These are phyloP conservation scores for Selaginella tamariscina DNA, from an alignment of 75 land plant genomes.

Conservation along the genomic window DNA sequence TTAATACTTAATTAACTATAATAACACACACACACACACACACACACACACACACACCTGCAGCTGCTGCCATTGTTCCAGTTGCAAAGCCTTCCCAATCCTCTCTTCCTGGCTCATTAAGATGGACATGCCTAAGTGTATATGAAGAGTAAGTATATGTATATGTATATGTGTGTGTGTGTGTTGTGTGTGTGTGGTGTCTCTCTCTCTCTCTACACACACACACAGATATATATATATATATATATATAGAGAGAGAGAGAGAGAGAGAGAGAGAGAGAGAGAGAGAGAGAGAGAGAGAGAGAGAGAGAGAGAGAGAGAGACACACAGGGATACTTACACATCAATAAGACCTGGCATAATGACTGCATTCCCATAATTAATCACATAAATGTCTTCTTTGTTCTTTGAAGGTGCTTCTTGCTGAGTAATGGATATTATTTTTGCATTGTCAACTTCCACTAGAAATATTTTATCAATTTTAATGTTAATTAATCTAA, in stretches of 20 bases:
- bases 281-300: slow-evolving; percentile 2
- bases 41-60: slow-evolving; percentile 44
- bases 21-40: too few relatives aligned
- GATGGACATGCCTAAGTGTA: slow-evolving; percentile 65
- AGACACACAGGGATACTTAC: slow-evolving; percentile 29
- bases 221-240: too few relatives aligned
- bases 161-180: too few relatives aligned
- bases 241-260: too few relatives aligned
- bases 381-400: slow-evolving; percentile 29
- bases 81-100: slow-evolving; percentile 99
- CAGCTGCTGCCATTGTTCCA: slow-evolving; percentile 93
- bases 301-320: neutral
- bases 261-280: neutral
- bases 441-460: slow-evolving; percentile 59
- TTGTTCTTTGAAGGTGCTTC: slow-evolving; percentile 22
- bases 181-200: too few relatives aligned
- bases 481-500: neutral
- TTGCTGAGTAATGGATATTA: slow-evolving; percentile 43
- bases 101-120: slow-evolving; percentile 88
- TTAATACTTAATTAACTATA: neutral
- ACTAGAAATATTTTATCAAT: slow-evolving; percentile 33
- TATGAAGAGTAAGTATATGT: too few relatives aligned
- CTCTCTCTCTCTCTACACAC: too few relatives aligned
- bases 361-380: slow-evolving; percentile 81
- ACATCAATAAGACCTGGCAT: slow-evolving; percentile 98